phyloP scores from a whole-genome alignment of 805 yeast species.

The Kluyveromyces siamensis region DNA sequence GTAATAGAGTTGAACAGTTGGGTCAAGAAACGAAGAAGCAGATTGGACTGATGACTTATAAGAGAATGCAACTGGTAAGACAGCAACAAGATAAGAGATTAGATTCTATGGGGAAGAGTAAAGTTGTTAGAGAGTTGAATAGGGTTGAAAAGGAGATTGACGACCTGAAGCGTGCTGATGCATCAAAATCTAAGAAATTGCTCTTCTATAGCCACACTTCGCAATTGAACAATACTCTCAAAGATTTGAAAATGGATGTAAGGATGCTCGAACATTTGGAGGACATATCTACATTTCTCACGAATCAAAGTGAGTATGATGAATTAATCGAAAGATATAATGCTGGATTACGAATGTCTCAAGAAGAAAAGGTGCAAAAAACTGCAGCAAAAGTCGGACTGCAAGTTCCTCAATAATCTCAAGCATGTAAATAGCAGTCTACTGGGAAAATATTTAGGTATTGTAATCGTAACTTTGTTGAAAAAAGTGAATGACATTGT shows the following conservation, averaged over 20 bases:
- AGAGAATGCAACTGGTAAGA: constrained; percentile 14
- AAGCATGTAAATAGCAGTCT: neutral
- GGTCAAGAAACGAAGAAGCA: constrained; percentile 13
- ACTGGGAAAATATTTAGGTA: neutral
- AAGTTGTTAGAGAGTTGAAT: constrained; percentile 6
- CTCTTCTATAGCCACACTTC: constrained; percentile 12
- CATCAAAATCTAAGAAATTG: constrained; percentile 8
- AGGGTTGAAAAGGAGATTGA: constrained; percentile 11
- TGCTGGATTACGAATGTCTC: constrained; percentile 71
- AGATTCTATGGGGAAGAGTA: constrained; percentile 4
- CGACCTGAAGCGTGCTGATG: constrained; percentile 8
- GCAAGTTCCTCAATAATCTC: constrained; percentile 41
- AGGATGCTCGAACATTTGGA: constrained; percentile 31
- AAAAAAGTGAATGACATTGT: neutral
- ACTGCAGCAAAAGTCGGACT: constrained; percentile 90
- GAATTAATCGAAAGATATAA: constrained; percentile 79
- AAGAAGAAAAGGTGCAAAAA: constrained; percentile 64
- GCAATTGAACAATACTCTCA: constrained; percentile 8
- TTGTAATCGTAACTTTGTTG: neutral
- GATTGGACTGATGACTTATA: constrained; percentile 17
- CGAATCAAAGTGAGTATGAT: constrained; percentile 66
- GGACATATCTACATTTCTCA: constrained; percentile 56
- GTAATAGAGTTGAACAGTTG: constrained; percentile 14
- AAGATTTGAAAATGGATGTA: constrained; percentile 4
- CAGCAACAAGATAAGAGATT: constrained; percentile 7